Base-by-base conservation (phyloP, 1,139 yeast species). In the Taphrina pruni region DNA sequence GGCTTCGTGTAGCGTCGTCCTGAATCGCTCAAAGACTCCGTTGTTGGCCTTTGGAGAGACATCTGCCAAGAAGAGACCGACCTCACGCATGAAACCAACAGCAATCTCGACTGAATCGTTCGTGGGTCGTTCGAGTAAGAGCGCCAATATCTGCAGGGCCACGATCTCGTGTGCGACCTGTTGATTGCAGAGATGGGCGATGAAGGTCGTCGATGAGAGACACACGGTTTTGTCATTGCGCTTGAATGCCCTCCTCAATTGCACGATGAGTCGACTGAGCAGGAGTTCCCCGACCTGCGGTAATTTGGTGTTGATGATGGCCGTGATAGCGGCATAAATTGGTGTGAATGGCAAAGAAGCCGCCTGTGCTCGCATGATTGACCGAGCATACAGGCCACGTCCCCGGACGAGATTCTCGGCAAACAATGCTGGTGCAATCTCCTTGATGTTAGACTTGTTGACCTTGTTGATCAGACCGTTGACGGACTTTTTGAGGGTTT, bases 241-340 rank as follows among this genome's bases (percentile, higher is more conserved):
- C 71, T 82, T 79, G 76, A 81, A 88, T 1, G 84, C 82, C 72
- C 83, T 82, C 62, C 88, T 82, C 77, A 90, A 89, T 70, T 83
- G 87, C 2, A 88, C 75, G 0, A 89, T 79, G 41, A 88, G 78
- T 72, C 96, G 80, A 7, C 82, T 77, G 0, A 83, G 77, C 48
- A 90, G 72, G 4, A 88, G 76, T 70, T 83, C 84, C 1, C 97
- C 97, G 35, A 91, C 79, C 55, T 84, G 84, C 0, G 96, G 95
- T 6, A 90, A 76, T 74, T 88, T 87, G 7, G 88, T 83, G 77
- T 90, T 89, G 21, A 91, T 71, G 0, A 88, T 81, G 6, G 88
- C 83, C 0, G 85, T 82, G 55, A 91, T 75, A 0, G 89, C 80
- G 0, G 93, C 87, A 75, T 85, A 86, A 0, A 85, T 81, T 0